A percentile compares a stretch with the other conserved stretches of the same genome.
phyloP scores from a whole-genome alignment of 352 stramenopile genomes.

The Globisporangium solare region DNA sequence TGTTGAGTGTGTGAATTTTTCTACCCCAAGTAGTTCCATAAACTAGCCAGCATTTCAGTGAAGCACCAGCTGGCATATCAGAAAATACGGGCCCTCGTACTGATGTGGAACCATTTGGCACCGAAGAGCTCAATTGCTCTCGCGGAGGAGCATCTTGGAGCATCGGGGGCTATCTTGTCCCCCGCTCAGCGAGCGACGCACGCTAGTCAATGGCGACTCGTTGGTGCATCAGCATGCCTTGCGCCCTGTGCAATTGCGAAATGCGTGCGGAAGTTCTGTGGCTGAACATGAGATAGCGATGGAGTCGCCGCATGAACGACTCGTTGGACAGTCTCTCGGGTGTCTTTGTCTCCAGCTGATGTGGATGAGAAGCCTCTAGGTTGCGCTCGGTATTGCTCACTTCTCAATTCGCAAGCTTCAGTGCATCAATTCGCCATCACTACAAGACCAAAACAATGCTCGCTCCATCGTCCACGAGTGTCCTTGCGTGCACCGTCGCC shows the following conservation, averaged over 20 bases:
- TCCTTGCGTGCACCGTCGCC: neutral
- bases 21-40: no score
- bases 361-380: neutral
- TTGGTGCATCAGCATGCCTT: neutral
- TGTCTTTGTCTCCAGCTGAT: no score
- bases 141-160: neutral
- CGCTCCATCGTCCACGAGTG: constrained; percentile 9
- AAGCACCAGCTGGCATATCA: neutral
- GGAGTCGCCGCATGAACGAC: no score
- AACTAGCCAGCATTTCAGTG: no score
- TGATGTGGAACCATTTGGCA: neutral
- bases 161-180: neutral
- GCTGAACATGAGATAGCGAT: neutral
- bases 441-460: constrained; percentile 5
- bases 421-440: neutral
- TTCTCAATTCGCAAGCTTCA: constrained; percentile 1
- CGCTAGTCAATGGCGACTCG: no score
- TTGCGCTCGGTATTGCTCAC: neutral
- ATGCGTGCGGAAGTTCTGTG: no score
- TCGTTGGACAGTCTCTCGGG: no score
- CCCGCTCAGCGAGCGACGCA: neutral
- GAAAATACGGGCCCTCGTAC: neutral
- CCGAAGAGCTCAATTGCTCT: neutral
- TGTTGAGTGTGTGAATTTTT: no score
- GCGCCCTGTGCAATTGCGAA: neutral